Percentiles rank a stretch among this genome's conserved stretches.
phyloP scores from a whole-genome alignment of 2,329 filamentous ascomycete species.

The Aspergillus pseudoglaucus region DNA sequence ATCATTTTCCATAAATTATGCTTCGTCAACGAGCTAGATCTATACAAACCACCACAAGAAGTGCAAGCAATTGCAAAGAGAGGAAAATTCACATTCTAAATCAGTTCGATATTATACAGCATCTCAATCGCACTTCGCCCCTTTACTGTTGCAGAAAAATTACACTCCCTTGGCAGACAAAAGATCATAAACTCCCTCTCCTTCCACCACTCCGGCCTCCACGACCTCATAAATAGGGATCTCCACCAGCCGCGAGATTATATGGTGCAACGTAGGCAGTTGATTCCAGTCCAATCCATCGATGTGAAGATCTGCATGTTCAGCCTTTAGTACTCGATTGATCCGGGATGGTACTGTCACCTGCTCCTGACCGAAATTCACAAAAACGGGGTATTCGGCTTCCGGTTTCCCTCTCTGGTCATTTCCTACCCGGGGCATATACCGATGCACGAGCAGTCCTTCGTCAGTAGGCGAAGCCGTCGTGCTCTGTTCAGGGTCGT shows the following conservation, averaged over 20 bases:
- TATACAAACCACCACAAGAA: too few species aligned
- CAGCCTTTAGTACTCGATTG: constrained; percentile 20
- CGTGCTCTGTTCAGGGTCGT: constrained; percentile 9
- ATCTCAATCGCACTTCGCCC: too few species aligned
- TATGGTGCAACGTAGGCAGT: constrained; percentile 56
- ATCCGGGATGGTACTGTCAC: constrained; percentile 22
- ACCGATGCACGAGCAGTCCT: constrained; percentile 51
- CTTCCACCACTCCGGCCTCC: constrained; percentile 51
- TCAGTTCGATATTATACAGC: too few species aligned
- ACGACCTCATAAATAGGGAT: constrained; percentile 54
- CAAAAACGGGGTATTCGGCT: constrained; percentile 47
- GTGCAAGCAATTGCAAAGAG: too few species aligned
- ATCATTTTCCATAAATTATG: too few species aligned
- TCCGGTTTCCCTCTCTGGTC: constrained; percentile 46
- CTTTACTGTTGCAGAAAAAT: too few species aligned
- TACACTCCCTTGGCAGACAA: constrained; percentile 17
- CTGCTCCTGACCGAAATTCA: constrained; percentile 26
- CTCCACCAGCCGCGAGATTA: constrained; percentile 47
- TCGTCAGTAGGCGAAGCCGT: constrained; percentile 29
- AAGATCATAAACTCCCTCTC: constrained; percentile 43
- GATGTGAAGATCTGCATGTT: constrained; percentile 43
- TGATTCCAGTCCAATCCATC: constrained; percentile 47
- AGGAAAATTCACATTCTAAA: too few species aligned
- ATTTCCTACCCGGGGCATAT: constrained; percentile 51
- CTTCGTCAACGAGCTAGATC: too few species aligned